phyloP scores from a whole-genome alignment of 1,284 basidiomycete species.

The Malassezia psittaci region DNA sequence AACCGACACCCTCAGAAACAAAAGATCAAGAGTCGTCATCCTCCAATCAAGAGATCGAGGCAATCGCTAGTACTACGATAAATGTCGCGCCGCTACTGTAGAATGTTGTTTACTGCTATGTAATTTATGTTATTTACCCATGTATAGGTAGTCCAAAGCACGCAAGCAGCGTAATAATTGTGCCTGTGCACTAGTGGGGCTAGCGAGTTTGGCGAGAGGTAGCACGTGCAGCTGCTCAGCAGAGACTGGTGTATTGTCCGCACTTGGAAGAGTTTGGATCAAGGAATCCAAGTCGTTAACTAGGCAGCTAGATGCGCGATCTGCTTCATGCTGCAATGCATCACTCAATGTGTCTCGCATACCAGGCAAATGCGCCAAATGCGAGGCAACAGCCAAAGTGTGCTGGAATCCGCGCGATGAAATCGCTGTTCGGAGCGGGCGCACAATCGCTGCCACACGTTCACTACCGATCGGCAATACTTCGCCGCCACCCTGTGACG shows the following conservation, averaged over 20 bases:
- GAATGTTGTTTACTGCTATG: neutral
- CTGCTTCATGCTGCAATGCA: conserved; percentile 34
- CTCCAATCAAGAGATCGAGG: too few relatives aligned
- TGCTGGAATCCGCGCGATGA: conserved; percentile 44
- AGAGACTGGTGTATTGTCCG: neutral
- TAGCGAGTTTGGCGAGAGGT: conserved; percentile 39
- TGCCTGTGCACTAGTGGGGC: conserved; percentile 40
- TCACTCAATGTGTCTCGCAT: conserved; percentile 33
- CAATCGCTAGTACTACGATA: neutral
- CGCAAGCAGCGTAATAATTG: conserved; percentile 41
- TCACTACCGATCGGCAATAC: conserved; percentile 25
- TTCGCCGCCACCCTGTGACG: conserved; percentile 3
- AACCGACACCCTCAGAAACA: too few relatives aligned
- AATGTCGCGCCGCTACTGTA: neutral
- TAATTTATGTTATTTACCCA: conserved; percentile 15
- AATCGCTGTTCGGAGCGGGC: conserved; percentile 37
- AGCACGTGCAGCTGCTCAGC: conserved; percentile 20
- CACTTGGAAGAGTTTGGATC: conserved; percentile 30
- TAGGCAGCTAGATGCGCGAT: conserved; percentile 27
- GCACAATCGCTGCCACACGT: conserved; percentile 35
- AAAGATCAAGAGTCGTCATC: too few relatives aligned
- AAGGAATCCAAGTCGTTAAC: conserved; percentile 33
- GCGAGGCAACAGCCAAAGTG: conserved; percentile 41
- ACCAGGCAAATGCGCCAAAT: conserved; percentile 33
- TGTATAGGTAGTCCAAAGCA: conserved; percentile 37